Conservation (phyloP, 306 rosid species). For the Carpinus viminea region DNA sequence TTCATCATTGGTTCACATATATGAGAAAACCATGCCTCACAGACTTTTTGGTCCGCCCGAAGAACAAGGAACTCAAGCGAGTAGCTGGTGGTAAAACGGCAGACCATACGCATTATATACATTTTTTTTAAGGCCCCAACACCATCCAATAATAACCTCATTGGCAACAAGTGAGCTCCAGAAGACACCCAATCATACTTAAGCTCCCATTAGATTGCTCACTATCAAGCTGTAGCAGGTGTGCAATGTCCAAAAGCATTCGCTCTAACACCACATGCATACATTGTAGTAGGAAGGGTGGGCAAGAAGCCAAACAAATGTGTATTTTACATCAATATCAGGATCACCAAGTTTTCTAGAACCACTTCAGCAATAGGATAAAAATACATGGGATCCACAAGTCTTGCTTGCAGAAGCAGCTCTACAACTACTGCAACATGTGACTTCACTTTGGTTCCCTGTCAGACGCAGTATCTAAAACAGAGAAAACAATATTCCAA, state of each 20-base stretch:
- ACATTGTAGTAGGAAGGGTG: slow-evolving; percentile 72
- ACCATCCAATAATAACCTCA: slow-evolving; percentile 82
- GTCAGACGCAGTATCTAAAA: slow-evolving; percentile 71
- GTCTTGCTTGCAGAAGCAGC: slow-evolving; percentile 78
- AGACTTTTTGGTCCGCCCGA: slow-evolving; percentile 91
- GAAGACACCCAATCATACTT: slow-evolving; percentile 83
- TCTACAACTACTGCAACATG: slow-evolving; percentile 72
- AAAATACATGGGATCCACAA: slow-evolving; percentile 69
- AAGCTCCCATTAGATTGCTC: slow-evolving; percentile 88
- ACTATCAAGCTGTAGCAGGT: slow-evolving; percentile 77
- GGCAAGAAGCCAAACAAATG: slow-evolving; percentile 63
- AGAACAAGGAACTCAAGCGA: slow-evolving; percentile 86
- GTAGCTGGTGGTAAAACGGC: slow-evolving; percentile 68
- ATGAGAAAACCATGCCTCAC: slow-evolving; percentile 99
- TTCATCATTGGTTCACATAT: slow-evolving; percentile 98
- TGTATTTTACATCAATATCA: slow-evolving; percentile 58
- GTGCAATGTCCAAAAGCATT: slow-evolving; percentile 92
- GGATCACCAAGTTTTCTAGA: slow-evolving; percentile 94
- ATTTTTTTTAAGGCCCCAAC: slow-evolving; percentile 91
- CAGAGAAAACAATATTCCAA: slow-evolving; percentile 60
- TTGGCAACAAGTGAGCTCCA: slow-evolving; percentile 92
- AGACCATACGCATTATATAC: slow-evolving; percentile 94
- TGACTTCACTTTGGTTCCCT: slow-evolving; percentile 81
- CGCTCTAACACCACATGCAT: slow-evolving; percentile 81
- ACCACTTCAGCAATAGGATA: slow-evolving; percentile 73